Conservation (phyloP, 75 land plant species). For the Isoetes taiwanensis region DNA sequence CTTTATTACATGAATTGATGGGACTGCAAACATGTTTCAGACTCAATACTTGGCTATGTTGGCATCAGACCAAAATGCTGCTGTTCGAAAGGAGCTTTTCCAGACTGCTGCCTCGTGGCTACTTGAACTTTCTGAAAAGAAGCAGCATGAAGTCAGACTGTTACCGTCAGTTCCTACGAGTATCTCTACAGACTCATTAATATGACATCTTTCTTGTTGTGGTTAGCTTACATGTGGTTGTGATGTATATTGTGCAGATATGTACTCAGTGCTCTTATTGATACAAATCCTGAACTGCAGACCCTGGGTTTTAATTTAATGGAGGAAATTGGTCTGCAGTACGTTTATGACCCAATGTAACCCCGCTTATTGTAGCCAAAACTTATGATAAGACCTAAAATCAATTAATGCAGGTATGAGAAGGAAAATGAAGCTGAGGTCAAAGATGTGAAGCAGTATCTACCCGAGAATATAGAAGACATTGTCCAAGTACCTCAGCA, state of each 20-base stretch:
- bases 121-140: slow-evolving; percentile 27
- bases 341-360: slow-evolving; percentile 5
- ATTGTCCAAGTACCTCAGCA: slow-evolving; percentile 3
- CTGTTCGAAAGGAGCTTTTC: slow-evolving; percentile 23
- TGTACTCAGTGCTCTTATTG: slow-evolving; percentile 22
- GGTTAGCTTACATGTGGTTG: neutral
- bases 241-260: slow-evolving; percentile 16
- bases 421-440: slow-evolving; percentile 29
- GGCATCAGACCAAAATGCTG: slow-evolving; percentile 18
- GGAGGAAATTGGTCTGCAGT: slow-evolving; percentile 31
- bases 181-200: neutral
- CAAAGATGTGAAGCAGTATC: slow-evolving; percentile 20
- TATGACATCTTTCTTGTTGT: neutral
- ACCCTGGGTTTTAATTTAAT: slow-evolving; percentile 24
- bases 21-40: too few relatives aligned
- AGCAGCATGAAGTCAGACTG: slow-evolving; percentile 29
- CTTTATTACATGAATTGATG: too few relatives aligned
- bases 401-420: slow-evolving; percentile 30
- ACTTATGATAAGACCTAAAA: too few relatives aligned
- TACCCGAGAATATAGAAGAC: slow-evolving; percentile 23
- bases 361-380: neutral
- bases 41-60: slow-evolving; percentile 30
- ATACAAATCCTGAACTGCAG: slow-evolving; percentile 18
- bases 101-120: slow-evolving; percentile 22
- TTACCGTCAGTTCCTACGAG: slow-evolving; percentile 17